A percentile compares a stretch with the other conserved stretches of the same genome.
phyloP scores from a whole-genome alignment of 2,329 filamentous ascomycete species.

The Magnaporthiopsis poae region DNA sequence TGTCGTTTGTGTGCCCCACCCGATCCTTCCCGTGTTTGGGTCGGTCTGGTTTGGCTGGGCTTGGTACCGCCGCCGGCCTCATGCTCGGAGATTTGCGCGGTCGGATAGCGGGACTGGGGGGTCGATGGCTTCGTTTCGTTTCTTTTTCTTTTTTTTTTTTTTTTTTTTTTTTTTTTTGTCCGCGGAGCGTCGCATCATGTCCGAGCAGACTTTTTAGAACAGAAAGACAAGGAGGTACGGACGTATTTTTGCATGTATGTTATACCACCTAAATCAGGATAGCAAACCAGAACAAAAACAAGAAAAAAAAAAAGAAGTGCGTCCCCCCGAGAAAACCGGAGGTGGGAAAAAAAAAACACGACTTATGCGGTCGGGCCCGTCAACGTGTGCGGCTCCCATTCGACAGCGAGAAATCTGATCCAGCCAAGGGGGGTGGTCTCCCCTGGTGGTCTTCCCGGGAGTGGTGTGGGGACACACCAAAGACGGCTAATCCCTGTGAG shows the following conservation, averaged over 20 bases:
- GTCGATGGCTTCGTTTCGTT: too few species aligned
- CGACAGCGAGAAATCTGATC: not conserved
- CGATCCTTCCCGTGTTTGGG: not conserved
- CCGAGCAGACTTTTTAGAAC: too few species aligned
- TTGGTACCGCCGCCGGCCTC: not conserved
- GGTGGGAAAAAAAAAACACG: not conserved
- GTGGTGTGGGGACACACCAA: not conserved
- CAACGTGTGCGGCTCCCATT: conserved; percentile 6
- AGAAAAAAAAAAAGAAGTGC: too few species aligned
- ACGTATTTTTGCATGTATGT: not conserved
- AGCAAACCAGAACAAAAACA: too few species aligned
- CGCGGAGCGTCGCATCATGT: too few species aligned
- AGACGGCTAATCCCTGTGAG: not conserved
- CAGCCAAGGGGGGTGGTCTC: too few species aligned
- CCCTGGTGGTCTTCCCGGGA: not conserved
- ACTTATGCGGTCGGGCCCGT: not conserved
- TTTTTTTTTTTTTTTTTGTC: too few species aligned
- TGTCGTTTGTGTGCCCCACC: too few species aligned
- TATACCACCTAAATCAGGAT: not conserved
- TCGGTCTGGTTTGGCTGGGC: not conserved
- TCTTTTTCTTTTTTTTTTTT: too few species aligned
- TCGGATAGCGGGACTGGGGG: too few species aligned
- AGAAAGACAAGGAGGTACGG: not conserved
- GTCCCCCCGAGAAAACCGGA: not conserved
- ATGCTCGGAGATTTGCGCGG: not conserved